phyloP scores from a whole-genome alignment of 495 filamentous ascomycete species.

The Daldinia childiae region DNA sequence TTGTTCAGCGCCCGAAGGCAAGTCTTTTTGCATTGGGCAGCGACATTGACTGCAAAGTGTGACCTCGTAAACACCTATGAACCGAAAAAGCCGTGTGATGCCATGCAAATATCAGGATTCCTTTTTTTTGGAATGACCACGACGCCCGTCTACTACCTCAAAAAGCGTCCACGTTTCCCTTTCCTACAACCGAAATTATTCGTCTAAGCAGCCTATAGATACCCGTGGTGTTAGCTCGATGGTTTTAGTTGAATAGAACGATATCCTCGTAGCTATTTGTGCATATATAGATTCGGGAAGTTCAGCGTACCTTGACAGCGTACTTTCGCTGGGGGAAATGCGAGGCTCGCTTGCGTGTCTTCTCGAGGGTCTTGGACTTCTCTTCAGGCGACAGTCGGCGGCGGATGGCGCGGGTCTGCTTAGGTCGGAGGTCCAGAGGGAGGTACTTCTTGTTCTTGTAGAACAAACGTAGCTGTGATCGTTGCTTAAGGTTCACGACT shows the following conservation, averaged over 20 bases:
- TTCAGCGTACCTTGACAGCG: slow-evolving; percentile 85
- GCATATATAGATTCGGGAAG: background rate
- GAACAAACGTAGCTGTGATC: slow-evolving; percentile 96
- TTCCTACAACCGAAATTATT: slow-evolving; percentile 25
- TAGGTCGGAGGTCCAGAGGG: slow-evolving; percentile 94
- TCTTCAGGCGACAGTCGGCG: slow-evolving; percentile 92
- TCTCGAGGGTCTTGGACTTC: slow-evolving; percentile 78
- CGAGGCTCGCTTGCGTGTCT: slow-evolving; percentile 89
- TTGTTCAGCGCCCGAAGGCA: slow-evolving; percentile 46
- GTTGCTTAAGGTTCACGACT: slow-evolving; percentile 99
- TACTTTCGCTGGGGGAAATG: slow-evolving; percentile 99
- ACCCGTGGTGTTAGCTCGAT: slow-evolving; percentile 12
- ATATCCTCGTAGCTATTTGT: background rate
- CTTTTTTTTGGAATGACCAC: slow-evolving; percentile 49
- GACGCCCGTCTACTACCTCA: slow-evolving; percentile 39
- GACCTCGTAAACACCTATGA: slow-evolving; percentile 52
- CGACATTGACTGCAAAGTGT: slow-evolving; percentile 49
- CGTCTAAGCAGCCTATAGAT: slow-evolving; percentile 43
- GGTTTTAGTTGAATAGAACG: background rate
- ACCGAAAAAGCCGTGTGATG: slow-evolving; percentile 53
- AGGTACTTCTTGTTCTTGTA: slow-evolving; percentile 99
- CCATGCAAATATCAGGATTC: slow-evolving; percentile 51
- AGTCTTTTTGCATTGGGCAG: slow-evolving; percentile 48
- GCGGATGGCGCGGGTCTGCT: slow-evolving; percentile 95
- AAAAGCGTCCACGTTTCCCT: slow-evolving; percentile 39